These are phyloP conservation scores for Eragrostis tef DNA, from an alignment of 202 grass and related monocot species.

Conservation along the genomic window DNA sequence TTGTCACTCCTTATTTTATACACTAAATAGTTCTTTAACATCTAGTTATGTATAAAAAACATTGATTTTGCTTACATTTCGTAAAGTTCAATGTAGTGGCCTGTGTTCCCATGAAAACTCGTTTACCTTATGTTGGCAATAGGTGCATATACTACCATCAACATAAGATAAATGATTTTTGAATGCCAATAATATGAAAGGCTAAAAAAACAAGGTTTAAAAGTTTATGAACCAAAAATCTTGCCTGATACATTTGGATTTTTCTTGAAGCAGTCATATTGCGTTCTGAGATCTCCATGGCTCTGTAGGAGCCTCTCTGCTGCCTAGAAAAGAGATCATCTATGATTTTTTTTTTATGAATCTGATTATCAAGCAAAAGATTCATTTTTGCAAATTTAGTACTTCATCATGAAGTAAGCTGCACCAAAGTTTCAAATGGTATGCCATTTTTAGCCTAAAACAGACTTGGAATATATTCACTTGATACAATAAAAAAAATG, in stretches of 20 bases:
- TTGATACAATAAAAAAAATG: slow-evolving; percentile 19
- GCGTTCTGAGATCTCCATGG: slow-evolving; percentile 69
- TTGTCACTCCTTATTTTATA: background rate
- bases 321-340: slow-evolving; percentile 63
- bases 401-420: background rate
- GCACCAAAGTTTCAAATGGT: background rate
- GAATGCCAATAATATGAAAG: background rate
- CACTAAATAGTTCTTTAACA: slow-evolving; percentile 6
- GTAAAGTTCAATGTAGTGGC: background rate
- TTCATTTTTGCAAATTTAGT: slow-evolving; percentile 6
- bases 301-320: slow-evolving; percentile 81
- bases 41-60: background rate
- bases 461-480: background rate
- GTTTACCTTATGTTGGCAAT: slow-evolving; percentile 16
- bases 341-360: slow-evolving; percentile 34
- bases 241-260: slow-evolving; percentile 87
- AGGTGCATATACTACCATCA: background rate
- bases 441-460: slow-evolving; percentile 10
- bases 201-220: slow-evolving; percentile 28
- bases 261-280: slow-evolving; percentile 77
- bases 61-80: slow-evolving; percentile 27
- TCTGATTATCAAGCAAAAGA: slow-evolving; percentile 24
- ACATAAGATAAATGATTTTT: background rate
- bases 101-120: background rate
- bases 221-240: slow-evolving; percentile 22